Conservation (phyloP, 2,329 filamentous ascomycete species). For the Aphanoascus verrucosus region DNA sequence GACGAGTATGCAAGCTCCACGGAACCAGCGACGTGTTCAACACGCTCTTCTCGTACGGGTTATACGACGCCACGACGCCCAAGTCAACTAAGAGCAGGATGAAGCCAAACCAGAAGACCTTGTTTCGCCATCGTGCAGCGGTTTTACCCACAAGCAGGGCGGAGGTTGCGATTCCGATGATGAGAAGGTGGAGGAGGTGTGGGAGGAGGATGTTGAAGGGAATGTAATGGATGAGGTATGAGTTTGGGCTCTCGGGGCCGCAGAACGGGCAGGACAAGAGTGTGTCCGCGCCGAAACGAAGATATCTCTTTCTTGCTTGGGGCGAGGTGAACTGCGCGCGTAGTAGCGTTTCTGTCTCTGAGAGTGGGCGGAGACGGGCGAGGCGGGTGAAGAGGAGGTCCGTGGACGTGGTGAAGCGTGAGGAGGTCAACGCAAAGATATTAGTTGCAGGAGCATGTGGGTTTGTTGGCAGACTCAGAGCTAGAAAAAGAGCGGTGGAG, state of each 20-base stretch:
- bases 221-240: constrained; percentile 71
- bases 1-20: constrained; percentile 25
- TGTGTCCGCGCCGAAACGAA: constrained; percentile 67
- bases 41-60: constrained; percentile 49
- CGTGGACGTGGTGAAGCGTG: constrained; percentile 72
- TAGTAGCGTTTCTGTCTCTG: constrained; percentile 51
- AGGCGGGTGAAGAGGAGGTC: constrained; percentile 77
- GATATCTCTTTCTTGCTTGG: constrained; percentile 67
- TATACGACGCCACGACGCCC: constrained; percentile 45
- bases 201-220: constrained; percentile 57
- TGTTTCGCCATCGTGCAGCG: constrained; percentile 57
- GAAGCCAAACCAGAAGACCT: constrained; percentile 54
- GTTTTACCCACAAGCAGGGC: constrained; percentile 52
- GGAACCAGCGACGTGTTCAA: constrained; percentile 27
- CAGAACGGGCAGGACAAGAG: constrained; percentile 76
- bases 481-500: constrained; percentile 43
- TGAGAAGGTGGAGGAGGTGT: constrained; percentile 67
- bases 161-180: constrained; percentile 65
- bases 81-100: constrained; percentile 53
- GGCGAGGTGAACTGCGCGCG: constrained; percentile 57
- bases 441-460: constrained; percentile 48
- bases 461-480: constrained; percentile 58
- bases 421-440: constrained; percentile 65
- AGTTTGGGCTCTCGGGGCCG: constrained; percentile 53
- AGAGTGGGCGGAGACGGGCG: constrained; percentile 36